Evolutionary conservation across 2,329 filamentous ascomycete genomes (phyloP).

Genomic region (Microdochium trichocladiopsis): DNA sequence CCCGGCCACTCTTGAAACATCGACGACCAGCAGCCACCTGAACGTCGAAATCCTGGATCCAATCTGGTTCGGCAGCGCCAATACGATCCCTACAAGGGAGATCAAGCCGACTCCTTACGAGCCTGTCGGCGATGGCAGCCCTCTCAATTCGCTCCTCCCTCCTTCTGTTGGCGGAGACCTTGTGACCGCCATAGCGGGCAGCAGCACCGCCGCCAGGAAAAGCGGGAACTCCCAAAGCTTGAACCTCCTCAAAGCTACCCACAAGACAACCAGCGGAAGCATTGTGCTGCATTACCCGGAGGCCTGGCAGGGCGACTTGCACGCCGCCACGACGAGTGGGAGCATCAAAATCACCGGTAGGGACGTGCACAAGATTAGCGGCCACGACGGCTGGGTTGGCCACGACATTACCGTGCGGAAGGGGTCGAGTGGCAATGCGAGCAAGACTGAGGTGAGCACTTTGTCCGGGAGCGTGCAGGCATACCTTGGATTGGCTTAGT

Average conservation of each 20-base stretch:
- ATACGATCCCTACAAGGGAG: conserved; percentile 7
- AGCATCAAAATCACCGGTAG: conserved; percentile 30
- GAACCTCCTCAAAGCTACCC: conserved; percentile 29
- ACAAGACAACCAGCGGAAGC: conserved; percentile 36
- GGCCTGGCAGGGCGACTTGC: conserved; percentile 40
- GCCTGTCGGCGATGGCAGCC: background rate
- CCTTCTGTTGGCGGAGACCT: too few relatives aligned
- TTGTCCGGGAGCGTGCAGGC: conserved; percentile 20
- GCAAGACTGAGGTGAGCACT: conserved; percentile 20
- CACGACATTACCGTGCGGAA: conserved; percentile 29
- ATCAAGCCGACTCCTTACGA: too few relatives aligned
- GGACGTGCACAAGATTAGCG: conserved; percentile 30
- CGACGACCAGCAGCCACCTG: conserved; percentile 35
- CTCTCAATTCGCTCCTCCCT: too few relatives aligned
- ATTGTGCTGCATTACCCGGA: conserved; percentile 36
- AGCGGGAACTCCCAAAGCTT: too few relatives aligned
- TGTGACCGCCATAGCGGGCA: too few relatives aligned
- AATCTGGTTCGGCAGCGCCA: conserved; percentile 26
- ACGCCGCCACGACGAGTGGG: conserved; percentile 31
- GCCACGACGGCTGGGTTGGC: conserved; percentile 21
- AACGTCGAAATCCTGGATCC: conserved; percentile 33
- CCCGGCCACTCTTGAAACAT: conserved; percentile 27
- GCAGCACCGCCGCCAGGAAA: background rate
- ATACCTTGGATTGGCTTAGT: conserved; percentile 10
- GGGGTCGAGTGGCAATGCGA: conserved; percentile 27